A percentile compares a stretch with the other conserved stretches of the same genome.
Evolutionary conservation across 192 early-diverging fungal genomes (phyloP).

Genomic region (Backusella sp.): DNA sequence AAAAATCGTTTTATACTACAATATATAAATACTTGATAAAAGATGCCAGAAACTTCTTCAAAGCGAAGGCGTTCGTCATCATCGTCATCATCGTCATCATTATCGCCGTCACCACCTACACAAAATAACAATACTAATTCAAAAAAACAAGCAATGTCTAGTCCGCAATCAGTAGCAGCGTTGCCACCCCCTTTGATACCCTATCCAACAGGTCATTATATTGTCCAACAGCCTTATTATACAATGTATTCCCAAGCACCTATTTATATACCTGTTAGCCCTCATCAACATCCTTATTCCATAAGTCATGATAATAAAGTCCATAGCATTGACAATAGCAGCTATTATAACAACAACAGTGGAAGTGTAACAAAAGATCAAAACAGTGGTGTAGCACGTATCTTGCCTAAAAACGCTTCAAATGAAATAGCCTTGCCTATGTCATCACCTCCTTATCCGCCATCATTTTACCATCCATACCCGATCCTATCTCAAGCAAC

Average conservation of each 20-base stretch:
- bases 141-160: not conserved
- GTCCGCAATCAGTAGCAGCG: not conserved
- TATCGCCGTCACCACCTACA: too few relatives aligned
- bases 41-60: not conserved
- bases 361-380: too few relatives aligned
- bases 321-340: not conserved
- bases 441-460: not conserved
- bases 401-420: not conserved
- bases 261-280: constrained; percentile 9
- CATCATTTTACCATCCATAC: not conserved
- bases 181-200: constrained; percentile 9
- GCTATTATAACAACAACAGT: not conserved
- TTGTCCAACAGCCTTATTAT: constrained; percentile 10
- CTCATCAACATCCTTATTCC: constrained; percentile 7
- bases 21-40: not conserved
- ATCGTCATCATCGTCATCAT: not conserved
- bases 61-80: constrained; percentile 8
- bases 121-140: not conserved
- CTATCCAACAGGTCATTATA: constrained; percentile 5
- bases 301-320: not conserved
- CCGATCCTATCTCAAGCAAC: not conserved
- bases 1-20: not conserved
- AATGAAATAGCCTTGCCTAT: not conserved
- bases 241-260: constrained; percentile 4
- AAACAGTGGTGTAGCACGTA: not conserved